These are phyloP conservation scores for Batkoa obscura DNA, from an alignment of 371 early-diverging fungal species.

Conservation along the genomic window DNA sequence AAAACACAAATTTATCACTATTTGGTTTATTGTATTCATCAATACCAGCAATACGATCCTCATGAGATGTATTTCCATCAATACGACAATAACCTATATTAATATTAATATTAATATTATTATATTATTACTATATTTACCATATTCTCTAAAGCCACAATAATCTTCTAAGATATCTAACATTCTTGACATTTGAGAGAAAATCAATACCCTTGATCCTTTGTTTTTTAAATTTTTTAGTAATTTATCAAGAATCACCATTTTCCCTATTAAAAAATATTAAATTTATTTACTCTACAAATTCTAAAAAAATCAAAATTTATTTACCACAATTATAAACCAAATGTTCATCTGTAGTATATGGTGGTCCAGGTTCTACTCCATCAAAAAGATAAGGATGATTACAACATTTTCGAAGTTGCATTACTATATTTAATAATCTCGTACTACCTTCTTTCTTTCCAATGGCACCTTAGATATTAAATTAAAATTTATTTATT, in stretches of 20 bases:
- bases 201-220: conserved; percentile 69
- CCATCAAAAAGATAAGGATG: conserved; percentile 99
- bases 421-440: conserved; percentile 97
- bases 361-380: conserved; percentile 52
- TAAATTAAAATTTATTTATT: not conserved
- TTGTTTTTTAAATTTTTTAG: conserved; percentile 63
- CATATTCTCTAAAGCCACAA: conserved; percentile 53
- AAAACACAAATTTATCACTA: conserved; percentile 88
- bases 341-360: conserved; percentile 1
- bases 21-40: conserved; percentile 90
- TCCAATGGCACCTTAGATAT: conserved; percentile 21
- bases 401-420: conserved; percentile 98
- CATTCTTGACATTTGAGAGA: conserved; percentile 98
- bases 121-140: conserved; percentile 26
- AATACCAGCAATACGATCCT: conserved; percentile 83
- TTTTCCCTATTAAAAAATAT: conserved; percentile 24
- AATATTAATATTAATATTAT: not conserved
- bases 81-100: conserved; percentile 77
- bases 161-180: conserved; percentile 99
- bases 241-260: conserved; percentile 88
- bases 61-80: conserved; percentile 93
- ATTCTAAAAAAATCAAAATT: no score
- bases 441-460: conserved; percentile 49
- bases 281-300: not conserved
- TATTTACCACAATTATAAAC: not conserved